A percentile compares a stretch with the other conserved stretches of the same genome.
These are phyloP conservation scores for Sphaerostilbella broomeana DNA, from an alignment of 2,329 filamentous ascomycete species.

Conservation along the genomic window DNA sequence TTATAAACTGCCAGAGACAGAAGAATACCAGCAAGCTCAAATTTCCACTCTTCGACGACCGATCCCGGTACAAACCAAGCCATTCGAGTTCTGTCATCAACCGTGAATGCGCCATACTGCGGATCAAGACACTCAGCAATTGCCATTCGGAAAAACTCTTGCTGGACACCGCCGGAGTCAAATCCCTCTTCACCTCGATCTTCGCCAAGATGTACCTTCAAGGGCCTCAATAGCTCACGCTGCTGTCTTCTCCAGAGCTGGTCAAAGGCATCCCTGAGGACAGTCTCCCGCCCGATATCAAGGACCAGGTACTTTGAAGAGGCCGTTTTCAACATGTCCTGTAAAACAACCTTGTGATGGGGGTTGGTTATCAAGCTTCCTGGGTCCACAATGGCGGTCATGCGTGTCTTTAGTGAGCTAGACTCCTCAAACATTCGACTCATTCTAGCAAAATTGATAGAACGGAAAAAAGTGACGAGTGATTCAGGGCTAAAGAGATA, in stretches of 20 bases:
- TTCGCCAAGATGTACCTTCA: conserved; percentile 83
- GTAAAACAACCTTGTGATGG: conserved; percentile 54
- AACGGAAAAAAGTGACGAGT: conserved; percentile 76
- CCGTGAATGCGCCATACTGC: conserved; percentile 71
- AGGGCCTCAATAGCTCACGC: conserved; percentile 72
- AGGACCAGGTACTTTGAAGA: conserved; percentile 66
- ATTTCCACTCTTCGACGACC: conserved; percentile 80
- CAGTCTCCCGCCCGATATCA: conserved; percentile 58
- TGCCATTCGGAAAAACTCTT: conserved; percentile 87
- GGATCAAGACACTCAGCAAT: conserved; percentile 74
- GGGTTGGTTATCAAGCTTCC: conserved; percentile 49
- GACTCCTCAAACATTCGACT: conserved; percentile 69
- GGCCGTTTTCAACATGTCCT: conserved; percentile 57
- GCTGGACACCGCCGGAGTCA: conserved; percentile 91
- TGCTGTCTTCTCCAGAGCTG: conserved; percentile 84
- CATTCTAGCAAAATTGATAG: conserved; percentile 85
- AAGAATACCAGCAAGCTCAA: conserved; percentile 80
- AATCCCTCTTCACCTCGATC: conserved; percentile 80
- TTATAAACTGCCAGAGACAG: conserved; percentile 90
- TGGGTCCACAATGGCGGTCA: conserved; percentile 49
- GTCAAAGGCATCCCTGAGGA: conserved; percentile 71
- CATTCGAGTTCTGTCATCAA: conserved; percentile 69
- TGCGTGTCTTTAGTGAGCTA: conserved; percentile 48
- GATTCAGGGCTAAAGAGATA: conserved; percentile 70
- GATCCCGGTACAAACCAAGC: conserved; percentile 84